Percentiles rank a stretch among this genome's conserved stretches.
Evolutionary conservation across 805 yeast genomes (phyloP).

Genomic region (Candida boleticola): DNA sequence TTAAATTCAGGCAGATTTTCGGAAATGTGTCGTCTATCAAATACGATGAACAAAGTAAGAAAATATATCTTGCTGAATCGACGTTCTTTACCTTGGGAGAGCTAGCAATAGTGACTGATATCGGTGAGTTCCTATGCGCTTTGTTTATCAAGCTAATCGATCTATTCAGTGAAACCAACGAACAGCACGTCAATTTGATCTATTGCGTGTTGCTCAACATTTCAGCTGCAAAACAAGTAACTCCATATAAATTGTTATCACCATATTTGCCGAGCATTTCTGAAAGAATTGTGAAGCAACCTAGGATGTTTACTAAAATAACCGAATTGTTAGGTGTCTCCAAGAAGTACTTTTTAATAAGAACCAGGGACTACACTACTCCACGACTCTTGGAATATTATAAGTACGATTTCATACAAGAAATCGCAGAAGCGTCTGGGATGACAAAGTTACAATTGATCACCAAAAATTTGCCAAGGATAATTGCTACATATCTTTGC

Average conservation of each 20-base stretch:
- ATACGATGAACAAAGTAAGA: slow-evolving; percentile 24
- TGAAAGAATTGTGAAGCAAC: slow-evolving; percentile 58
- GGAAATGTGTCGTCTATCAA: slow-evolving; percentile 40
- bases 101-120: slow-evolving; percentile 53
- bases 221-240: slow-evolving; percentile 52
- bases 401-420: slow-evolving; percentile 59
- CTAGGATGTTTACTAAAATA: slow-evolving; percentile 54
- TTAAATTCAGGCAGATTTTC: slow-evolving; percentile 47
- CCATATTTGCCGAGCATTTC: slow-evolving; percentile 78
- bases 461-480: slow-evolving; percentile 46
- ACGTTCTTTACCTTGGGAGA: slow-evolving; percentile 62
- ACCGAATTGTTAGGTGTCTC: slow-evolving; percentile 67
- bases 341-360: slow-evolving; percentile 55
- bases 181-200: slow-evolving; percentile 66
- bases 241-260: slow-evolving; percentile 77
- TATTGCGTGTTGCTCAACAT: slow-evolving; percentile 60
- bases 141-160: slow-evolving; percentile 64
- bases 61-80: slow-evolving; percentile 53
- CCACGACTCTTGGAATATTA: slow-evolving; percentile 73
- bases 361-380: slow-evolving; percentile 71
- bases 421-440: slow-evolving; percentile 55
- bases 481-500: slow-evolving; percentile 58
- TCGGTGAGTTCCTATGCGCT: slow-evolving; percentile 66
- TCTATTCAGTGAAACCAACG: slow-evolving; percentile 61
- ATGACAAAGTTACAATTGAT: slow-evolving; percentile 47